Conservation (phyloP, 371 early-diverging fungal species). For the Apophysomyces ossiformis region DNA sequence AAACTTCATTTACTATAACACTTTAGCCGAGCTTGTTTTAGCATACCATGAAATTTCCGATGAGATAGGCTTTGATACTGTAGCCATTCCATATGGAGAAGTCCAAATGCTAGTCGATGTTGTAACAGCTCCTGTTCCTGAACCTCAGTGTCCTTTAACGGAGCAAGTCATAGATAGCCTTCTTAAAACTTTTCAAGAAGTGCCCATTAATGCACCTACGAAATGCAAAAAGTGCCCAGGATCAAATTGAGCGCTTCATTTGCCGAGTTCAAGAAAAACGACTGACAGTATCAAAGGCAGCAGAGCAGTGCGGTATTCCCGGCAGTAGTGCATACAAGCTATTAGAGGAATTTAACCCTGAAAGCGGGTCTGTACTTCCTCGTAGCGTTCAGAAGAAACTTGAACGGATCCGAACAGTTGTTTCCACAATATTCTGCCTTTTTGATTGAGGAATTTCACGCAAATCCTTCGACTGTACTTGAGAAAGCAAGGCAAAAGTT, state of each 20-base stretch:
- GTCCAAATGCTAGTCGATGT: no score
- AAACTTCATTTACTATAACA: no score
- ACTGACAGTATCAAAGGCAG: neutral
- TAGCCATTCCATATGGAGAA: no score
- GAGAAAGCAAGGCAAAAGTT: neutral
- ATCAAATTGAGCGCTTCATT: neutral
- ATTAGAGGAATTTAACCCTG: neutral
- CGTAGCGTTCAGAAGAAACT: neutral
- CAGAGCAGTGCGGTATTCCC: neutral
- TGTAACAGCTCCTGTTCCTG: no score
- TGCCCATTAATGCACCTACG: no score
- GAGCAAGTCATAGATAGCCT: no score
- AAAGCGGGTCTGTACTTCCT: neutral
- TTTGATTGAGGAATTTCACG: neutral
- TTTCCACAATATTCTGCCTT: neutral
- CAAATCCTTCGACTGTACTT: neutral
- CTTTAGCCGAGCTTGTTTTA: no score
- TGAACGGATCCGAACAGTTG: neutral
- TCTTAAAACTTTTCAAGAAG: no score
- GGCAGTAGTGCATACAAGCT: neutral
- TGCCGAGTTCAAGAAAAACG: neutral
- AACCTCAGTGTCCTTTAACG: no score
- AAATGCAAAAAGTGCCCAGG: no score
- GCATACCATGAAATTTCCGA: no score
- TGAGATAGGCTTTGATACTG: no score